Evolutionary conservation across 805 yeast species (phyloP).

Genomic region (Sungouiella thailandica): DNA sequence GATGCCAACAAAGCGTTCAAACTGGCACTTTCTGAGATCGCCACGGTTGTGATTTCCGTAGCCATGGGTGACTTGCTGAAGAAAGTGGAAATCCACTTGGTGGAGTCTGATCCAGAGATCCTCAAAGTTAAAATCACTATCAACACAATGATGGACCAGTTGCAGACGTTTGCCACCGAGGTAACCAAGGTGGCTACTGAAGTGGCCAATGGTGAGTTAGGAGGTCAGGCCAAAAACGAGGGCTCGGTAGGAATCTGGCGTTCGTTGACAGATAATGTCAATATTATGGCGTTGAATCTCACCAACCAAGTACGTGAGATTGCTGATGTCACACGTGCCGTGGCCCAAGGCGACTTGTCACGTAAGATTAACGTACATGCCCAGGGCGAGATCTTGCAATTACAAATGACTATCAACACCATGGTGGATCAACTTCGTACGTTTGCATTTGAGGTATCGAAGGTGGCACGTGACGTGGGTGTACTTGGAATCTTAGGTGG

Average conservation of each 20-base stretch:
- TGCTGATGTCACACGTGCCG: conserved; percentile 86
- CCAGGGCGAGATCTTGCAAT: conserved; percentile 81
- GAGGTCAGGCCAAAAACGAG: conserved; percentile 81
- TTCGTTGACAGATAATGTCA: conserved; percentile 76
- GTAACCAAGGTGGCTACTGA: conserved; percentile 85
- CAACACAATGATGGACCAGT: conserved; percentile 85
- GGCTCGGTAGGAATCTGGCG: conserved; percentile 91
- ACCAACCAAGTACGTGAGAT: conserved; percentile 71
- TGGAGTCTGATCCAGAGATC: conserved; percentile 74
- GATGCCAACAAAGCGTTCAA: conserved; percentile 66
- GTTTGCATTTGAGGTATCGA: conserved; percentile 80
- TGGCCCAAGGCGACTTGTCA: conserved; percentile 80
- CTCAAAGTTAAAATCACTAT: conserved; percentile 74
- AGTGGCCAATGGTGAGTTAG: conserved; percentile 85
- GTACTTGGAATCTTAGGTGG: conserved; percentile 88
- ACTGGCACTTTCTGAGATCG: conserved; percentile 71
- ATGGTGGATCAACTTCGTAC: conserved; percentile 84
- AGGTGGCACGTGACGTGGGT: conserved; percentile 87
- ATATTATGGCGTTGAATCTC: conserved; percentile 81
- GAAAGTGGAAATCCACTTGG: conserved; percentile 68
- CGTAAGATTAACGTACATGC: conserved; percentile 86
- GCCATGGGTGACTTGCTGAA: conserved; percentile 85
- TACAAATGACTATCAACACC: conserved; percentile 81
- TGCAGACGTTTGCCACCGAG: conserved; percentile 74
- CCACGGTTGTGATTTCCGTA: conserved; percentile 81